Evolutionary conservation across 177 flowering plant species (phyloP), one percentile per base, ranked within the genome.

Genomic region (Vitis hybrid): DNA sequence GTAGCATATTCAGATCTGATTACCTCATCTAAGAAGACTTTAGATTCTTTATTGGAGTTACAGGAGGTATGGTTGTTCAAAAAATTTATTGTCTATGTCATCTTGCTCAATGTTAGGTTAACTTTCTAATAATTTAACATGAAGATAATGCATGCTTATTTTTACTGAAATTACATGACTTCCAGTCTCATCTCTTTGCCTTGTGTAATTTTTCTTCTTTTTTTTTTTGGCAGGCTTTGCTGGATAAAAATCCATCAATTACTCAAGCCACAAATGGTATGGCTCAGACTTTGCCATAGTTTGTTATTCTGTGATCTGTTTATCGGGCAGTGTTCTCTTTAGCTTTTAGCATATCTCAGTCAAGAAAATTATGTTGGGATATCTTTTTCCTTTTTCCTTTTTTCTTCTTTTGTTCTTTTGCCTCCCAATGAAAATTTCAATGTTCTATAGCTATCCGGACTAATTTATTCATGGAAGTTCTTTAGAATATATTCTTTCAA

Each of bases 161-260:
- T 56, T 26, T 12, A 7, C 33, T 51, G 60, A 50, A 64, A 22
- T 2, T 13, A 10, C 7, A 39, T 16, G 49, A 18, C 18, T 59
- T 0, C 33, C 10, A 12, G 19, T 55, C 49, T 62, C 6, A 26
- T 53, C 8, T 18, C 45, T 15, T 61, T 26, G 18, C 2, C 14
- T 58, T 2, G 2, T 61, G 21, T 50, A 60, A 2, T 15, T 2
- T 10, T 49, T 39, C 0, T 3, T 5, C 0, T 6, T 0, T 1
- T 39, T 39, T 39, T 3, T 57, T 3, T 64, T 56, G 45, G 58
- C 85, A 94, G 99, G 97, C 93, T 67, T 70, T 94, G 72, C 72
- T 92, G 60, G 90, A 86, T 79, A 92, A 88, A 66, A 94, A 90
- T 76, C 89, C 90, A 14, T 76, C 91, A 6, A 83, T 92, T 68